Conservation (phyloP, 495 filamentous ascomycete species). For the Trichoderma orchidacearum region DNA sequence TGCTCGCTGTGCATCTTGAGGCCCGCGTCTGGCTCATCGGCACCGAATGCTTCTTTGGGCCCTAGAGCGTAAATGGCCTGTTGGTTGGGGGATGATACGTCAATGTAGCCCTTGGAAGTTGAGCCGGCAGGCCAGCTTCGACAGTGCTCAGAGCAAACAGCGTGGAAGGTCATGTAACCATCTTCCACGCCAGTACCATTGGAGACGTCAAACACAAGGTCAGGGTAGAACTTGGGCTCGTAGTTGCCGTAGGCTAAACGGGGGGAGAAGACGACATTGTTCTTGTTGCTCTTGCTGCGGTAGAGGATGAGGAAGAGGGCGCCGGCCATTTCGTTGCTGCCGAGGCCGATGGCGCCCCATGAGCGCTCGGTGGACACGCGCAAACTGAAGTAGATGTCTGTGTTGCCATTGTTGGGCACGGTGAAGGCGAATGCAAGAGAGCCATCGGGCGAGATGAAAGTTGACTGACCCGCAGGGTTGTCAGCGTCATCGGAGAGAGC, state of each 20-base stretch:
- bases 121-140: slow-evolving; percentile 18
- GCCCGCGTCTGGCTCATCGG: slow-evolving; percentile 21
- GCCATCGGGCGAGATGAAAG: background rate
- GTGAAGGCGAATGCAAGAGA: slow-evolving; percentile 15
- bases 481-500: background rate
- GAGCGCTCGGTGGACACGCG: slow-evolving; percentile 22
- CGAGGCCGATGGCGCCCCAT: slow-evolving; percentile 40
- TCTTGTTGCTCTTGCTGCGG: slow-evolving; percentile 18
- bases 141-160: slow-evolving; percentile 29
- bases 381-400: slow-evolving; percentile 35
- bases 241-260: slow-evolving; percentile 25
- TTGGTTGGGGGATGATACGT: slow-evolving; percentile 22
- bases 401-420: slow-evolving; percentile 15
- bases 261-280: slow-evolving; percentile 36
- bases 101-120: slow-evolving; percentile 15
- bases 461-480: background rate
- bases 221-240: slow-evolving; percentile 29
- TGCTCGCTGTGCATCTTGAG: slow-evolving; percentile 33
- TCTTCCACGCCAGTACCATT: slow-evolving; percentile 28
- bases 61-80: slow-evolving; percentile 41
- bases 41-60: slow-evolving; percentile 16
- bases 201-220: slow-evolving; percentile 24
- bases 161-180: slow-evolving; percentile 27
- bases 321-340: slow-evolving; percentile 31
- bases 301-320: slow-evolving; percentile 40